These are phyloP conservation scores for Trichoderma guizhouense DNA, from an alignment of 2,329 filamentous ascomycete species.

Conservation along the genomic window DNA sequence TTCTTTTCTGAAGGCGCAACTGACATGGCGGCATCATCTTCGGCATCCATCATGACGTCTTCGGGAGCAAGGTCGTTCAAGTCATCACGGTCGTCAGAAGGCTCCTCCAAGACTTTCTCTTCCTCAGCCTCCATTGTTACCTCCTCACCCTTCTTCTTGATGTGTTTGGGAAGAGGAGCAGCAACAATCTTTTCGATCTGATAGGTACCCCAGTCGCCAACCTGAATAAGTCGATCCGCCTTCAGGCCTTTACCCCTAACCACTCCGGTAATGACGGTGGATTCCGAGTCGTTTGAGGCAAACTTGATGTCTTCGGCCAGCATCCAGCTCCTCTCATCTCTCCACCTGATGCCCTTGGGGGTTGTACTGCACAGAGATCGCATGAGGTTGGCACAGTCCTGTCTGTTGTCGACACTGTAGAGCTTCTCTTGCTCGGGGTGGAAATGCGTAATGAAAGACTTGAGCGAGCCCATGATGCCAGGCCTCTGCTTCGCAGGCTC, in stretches of 20 bases:
- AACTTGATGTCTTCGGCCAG: slow-evolving; percentile 79
- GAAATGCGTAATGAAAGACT: slow-evolving; percentile 91
- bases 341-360: slow-evolving; percentile 92
- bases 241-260: slow-evolving; percentile 85
- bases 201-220: slow-evolving; percentile 92
- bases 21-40: slow-evolving; percentile 47
- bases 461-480: slow-evolving; percentile 76
- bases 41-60: slow-evolving; percentile 69
- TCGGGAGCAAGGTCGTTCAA: slow-evolving; percentile 82
- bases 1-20: slow-evolving; percentile 56
- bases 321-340: slow-evolving; percentile 95
- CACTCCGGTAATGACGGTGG: slow-evolving; percentile 76
- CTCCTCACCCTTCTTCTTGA: slow-evolving; percentile 63
- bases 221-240: slow-evolving; percentile 81
- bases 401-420: slow-evolving; percentile 79
- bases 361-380: slow-evolving; percentile 86
- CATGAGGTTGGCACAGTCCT: slow-evolving; percentile 88
- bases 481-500: slow-evolving; percentile 75
- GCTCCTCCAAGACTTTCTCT: slow-evolving; percentile 62
- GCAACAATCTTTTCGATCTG: slow-evolving; percentile 86
- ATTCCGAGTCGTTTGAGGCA: slow-evolving; percentile 55
- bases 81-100: slow-evolving; percentile 78
- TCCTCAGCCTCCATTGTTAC: slow-evolving; percentile 57
- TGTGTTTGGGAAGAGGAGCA: slow-evolving; percentile 62
- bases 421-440: slow-evolving; percentile 90